Percentiles rank a stretch among this genome's conserved stretches.
These are phyloP conservation scores for Chernovozyma aurita DNA, from an alignment of 1,139 yeast genomes.

Conservation along the genomic window DNA sequence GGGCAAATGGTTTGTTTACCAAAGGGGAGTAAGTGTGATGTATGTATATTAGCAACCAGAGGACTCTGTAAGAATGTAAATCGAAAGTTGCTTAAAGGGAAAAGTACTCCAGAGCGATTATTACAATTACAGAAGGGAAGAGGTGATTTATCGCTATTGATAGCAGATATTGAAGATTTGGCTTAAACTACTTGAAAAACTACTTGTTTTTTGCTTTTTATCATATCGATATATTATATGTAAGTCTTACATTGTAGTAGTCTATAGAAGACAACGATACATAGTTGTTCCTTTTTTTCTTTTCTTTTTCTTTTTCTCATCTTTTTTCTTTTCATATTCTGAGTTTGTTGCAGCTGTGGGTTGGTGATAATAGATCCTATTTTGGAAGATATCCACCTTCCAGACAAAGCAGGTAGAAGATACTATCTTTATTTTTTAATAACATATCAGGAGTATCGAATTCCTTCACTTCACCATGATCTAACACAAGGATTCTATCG, in stretches of 20 bases:
- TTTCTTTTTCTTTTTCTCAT: neutral
- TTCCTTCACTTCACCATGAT: conserved; percentile 19
- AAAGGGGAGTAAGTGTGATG: conserved; percentile 64
- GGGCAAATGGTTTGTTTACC: conserved; percentile 89
- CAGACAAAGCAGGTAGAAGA: conserved; percentile 19
- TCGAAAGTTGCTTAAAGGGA: conserved; percentile 32
- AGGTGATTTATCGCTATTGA: conserved; percentile 29
- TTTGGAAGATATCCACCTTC: conserved; percentile 16
- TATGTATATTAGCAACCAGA: conserved; percentile 55
- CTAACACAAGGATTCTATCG: conserved; percentile 22
- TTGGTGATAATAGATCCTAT: no score
- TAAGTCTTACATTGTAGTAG: no score
- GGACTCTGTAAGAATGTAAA: conserved; percentile 53
- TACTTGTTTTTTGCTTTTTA: no score
- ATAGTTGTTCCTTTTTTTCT: neutral
- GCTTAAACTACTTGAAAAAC: no score
- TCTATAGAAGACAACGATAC: neutral
- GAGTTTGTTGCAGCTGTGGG: neutral
- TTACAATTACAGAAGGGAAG: conserved; percentile 31
- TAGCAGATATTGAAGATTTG: conserved; percentile 18
- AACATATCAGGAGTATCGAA: conserved; percentile 18
- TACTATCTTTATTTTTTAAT: conserved; percentile 13
- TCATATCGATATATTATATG: no score
- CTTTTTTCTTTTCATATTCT: neutral
- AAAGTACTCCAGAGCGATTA: conserved; percentile 26